These are phyloP conservation scores for Alternaria triticina DNA, from an alignment of 2,329 filamentous ascomycete genomes.

Conservation along the genomic window DNA sequence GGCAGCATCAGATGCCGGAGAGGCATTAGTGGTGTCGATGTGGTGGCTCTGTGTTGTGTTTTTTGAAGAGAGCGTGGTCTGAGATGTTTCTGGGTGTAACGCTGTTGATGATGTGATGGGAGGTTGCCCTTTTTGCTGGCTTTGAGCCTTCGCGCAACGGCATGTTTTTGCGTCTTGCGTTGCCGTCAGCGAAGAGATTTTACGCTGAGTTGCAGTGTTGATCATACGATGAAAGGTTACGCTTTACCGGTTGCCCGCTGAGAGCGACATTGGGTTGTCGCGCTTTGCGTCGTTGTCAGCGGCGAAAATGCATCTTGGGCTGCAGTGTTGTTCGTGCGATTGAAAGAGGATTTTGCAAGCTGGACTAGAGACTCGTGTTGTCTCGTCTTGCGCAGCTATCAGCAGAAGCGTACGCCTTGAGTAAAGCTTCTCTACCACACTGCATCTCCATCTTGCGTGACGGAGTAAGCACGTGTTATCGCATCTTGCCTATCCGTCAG, in stretches of 20 bases:
- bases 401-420: background rate
- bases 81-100: background rate
- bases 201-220: background rate
- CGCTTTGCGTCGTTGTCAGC: background rate
- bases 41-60: background rate
- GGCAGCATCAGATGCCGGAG: constrained; percentile 50
- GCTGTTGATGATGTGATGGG: background rate
- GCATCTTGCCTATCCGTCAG: no score
- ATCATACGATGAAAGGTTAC: no score
- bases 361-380: background rate
- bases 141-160: background rate
- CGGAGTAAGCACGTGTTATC: no score
- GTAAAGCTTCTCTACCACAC: background rate
- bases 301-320: background rate
- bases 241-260: no score
- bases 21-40: constrained; percentile 20
- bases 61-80: no score
- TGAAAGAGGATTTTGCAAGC: background rate
- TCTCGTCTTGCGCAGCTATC: background rate
- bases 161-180: background rate
- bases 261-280: no score
- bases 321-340: background rate
- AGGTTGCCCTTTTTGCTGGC: background rate
- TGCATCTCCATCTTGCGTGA: no score
- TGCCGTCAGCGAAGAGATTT: background rate